Conservation (phyloP, 139 green algal species). For the Volvox africanus region DNA sequence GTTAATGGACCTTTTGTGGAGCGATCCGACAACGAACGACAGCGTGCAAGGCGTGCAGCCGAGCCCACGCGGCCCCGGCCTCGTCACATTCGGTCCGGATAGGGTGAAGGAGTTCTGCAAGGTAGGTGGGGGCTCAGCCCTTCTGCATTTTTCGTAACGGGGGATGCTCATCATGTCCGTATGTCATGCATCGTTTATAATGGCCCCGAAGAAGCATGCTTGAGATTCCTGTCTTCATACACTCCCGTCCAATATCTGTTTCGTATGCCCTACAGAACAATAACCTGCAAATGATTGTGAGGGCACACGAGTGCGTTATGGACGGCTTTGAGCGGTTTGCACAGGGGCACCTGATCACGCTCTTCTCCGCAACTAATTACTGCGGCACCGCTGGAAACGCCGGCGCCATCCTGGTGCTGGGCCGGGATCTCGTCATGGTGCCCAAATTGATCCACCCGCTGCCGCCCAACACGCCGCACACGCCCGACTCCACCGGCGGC, state of each 20-base stretch:
- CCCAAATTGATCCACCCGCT: conserved; percentile 99
- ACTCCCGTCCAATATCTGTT: neutral
- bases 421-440: conserved; percentile 96
- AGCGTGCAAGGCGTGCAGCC: conserved; percentile 92
- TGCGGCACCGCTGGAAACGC: conserved; percentile 98
- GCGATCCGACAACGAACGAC: conserved; percentile 98
- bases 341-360: conserved; percentile 95
- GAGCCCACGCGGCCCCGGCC: conserved; percentile 88
- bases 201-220: neutral
- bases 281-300: conserved; percentile 98
- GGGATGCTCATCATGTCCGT: neutral
- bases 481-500: conserved; percentile 62
- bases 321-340: conserved; percentile 99
- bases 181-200: neutral
- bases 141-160: neutral
- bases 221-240: neutral
- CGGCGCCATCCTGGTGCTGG: conserved; percentile 95
- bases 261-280: conserved; percentile 78
- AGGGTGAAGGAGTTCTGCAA: conserved; percentile 98
- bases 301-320: conserved; percentile 99
- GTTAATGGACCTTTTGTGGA: conserved; percentile 99
- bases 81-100: conserved; percentile 99
- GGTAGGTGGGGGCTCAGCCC: conserved; percentile 53
- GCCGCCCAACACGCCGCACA: conserved; percentile 83
- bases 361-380: conserved; percentile 99